Base-by-base conservation (phyloP, 805 yeast species). In the Maudiozyma bulderi region DNA sequence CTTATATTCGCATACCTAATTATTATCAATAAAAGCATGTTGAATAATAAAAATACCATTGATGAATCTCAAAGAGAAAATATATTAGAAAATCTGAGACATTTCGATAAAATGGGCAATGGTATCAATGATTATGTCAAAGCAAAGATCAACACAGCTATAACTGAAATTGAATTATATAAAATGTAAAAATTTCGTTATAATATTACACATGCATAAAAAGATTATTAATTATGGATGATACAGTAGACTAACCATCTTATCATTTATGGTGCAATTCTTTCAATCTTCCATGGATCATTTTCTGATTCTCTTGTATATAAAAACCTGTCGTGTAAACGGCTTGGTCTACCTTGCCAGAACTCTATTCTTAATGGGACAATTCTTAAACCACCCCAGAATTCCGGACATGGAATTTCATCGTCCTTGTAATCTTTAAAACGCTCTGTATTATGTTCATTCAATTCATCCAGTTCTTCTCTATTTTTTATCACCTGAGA, bases 351-450 rank as follows among this genome's bases (percentile, higher is more conserved):
- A 13, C 99, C 99, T 70, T 93, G 98, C 97, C 97, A 91, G 62
- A 91, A 93, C 69, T 91, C 99, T 55, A 91, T 77, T 62, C 87
- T 95, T 41, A 86, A 69, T 4, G 99, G 99, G 40, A 84, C 80
- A 15, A 91, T 74, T 59, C 95, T 75, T 45, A 91, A 63, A 0
- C 99, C 99, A 48, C 98, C 98, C 99, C 99, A 91, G 62, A 72
- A 82, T 35, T 86, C 90, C 11, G 99, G 99, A 54, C 95, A 84
- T 28, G 95, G 93, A 43, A 91, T 80, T 30, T 47, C 45, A 34
- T 77, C 77, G 43, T 47, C 49, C 13, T 30, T 38, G 1, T 67
- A 62, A 40, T 74, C 80, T 53, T 79, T 76, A 53, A 86, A 87
- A 61, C 79, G 74, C 48, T 73, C 68, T 49, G 73, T 81, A 50